Conservation (phyloP, 768 basidiomycete genomes). For the Trametopsis cervina region DNA sequence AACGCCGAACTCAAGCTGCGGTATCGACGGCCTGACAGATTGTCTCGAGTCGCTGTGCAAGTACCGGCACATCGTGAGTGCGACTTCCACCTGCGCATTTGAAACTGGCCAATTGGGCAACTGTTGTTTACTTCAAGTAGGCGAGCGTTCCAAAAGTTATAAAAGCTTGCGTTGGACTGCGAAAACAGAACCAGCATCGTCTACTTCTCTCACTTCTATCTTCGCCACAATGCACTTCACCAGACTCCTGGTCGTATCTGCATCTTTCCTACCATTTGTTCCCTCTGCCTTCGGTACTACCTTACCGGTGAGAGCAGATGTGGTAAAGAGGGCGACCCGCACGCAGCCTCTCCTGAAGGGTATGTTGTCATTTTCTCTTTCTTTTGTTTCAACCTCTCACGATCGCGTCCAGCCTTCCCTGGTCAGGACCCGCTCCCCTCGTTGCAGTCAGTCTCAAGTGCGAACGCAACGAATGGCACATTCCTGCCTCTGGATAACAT, state of each 20-base stretch:
- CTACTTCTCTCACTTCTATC: not conserved
- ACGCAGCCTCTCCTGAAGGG: not conserved
- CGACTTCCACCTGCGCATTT: too few species aligned
- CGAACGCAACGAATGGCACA: constrained; percentile 5
- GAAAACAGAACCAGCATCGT: too few species aligned
- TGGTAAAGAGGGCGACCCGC: not conserved
- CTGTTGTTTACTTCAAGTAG: too few species aligned
- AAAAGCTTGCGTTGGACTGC: too few species aligned
- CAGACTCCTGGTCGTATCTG: not conserved
- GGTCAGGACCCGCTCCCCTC: constrained; percentile 4
- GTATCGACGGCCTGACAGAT: too few species aligned
- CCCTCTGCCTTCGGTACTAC: not conserved
- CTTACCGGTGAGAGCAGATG: too few species aligned
- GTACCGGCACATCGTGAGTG: too few species aligned
- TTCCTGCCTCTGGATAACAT: constrained; percentile 17
- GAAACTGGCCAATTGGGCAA: too few species aligned
- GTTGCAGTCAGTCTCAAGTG: not conserved
- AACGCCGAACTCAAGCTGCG: too few species aligned
- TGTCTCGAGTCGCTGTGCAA: too few species aligned
- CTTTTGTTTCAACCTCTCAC: not conserved
- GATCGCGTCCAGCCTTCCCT: not conserved
- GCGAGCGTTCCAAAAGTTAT: too few species aligned
- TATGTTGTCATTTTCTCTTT: not conserved
- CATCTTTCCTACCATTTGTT: not conserved
- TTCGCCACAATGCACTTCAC: not conserved